Percentiles rank a stretch among this genome's conserved stretches.
Conservation (phyloP, 1,284 basidiomycete species). For the Ceratobasidium sp. region DNA sequence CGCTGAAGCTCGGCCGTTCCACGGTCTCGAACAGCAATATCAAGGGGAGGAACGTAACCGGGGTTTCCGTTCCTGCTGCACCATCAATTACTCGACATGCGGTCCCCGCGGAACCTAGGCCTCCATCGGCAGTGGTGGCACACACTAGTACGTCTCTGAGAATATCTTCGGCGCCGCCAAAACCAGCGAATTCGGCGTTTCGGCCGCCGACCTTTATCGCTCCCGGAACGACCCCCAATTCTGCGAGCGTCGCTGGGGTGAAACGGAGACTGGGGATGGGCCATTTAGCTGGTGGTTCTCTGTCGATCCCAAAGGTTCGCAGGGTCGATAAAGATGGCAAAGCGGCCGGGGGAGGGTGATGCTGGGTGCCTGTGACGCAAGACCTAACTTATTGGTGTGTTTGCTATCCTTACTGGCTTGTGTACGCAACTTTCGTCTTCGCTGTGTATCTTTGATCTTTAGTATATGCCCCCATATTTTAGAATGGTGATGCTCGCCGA, state of each 20-base stretch:
- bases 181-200: slow-evolving; percentile 45
- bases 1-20: slow-evolving; percentile 3
- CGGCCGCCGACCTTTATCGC: slow-evolving; percentile 46
- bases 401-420: not conserved
- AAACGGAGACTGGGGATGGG: slow-evolving; percentile 43
- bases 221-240: slow-evolving; percentile 34
- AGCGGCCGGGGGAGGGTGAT: slow-evolving; percentile 7
- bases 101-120: not conserved
- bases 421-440: slow-evolving; percentile 14
- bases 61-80: slow-evolving; percentile 1
- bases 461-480: not conserved
- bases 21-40: slow-evolving; percentile 20
- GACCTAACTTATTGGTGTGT: slow-evolving; percentile 12
- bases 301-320: slow-evolving; percentile 27
- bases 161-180: slow-evolving; percentile 25
- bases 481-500: not conserved
- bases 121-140: slow-evolving; percentile 7
- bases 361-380: slow-evolving; percentile 19
- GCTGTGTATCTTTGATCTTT: not conserved
- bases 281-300: slow-evolving; percentile 28
- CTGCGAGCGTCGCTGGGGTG: slow-evolving; percentile 35
- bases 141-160: slow-evolving; percentile 18
- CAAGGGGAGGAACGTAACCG: slow-evolving; percentile 32
- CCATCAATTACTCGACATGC: not conserved
- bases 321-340: slow-evolving; percentile 33